phyloP scores from a whole-genome alignment of 108 stramenopile genomes.

The Nannochloropsis gaditana region DNA sequence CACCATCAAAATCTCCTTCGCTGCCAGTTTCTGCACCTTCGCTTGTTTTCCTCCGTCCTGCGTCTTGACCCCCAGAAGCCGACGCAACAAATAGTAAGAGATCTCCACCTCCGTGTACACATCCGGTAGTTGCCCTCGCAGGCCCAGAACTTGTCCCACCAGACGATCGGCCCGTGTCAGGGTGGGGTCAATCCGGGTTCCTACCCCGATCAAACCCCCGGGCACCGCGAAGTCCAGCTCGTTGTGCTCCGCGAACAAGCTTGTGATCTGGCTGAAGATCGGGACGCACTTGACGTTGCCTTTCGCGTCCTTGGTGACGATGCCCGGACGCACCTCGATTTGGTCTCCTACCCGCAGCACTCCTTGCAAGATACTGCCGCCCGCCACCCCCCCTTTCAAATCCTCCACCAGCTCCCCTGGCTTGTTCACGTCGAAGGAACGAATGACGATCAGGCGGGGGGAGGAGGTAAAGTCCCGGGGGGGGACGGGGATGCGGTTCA shows the following conservation, averaged over 20 bases:
- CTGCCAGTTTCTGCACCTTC: constrained; percentile 67
- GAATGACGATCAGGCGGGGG: constrained; percentile 96
- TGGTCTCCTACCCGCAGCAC: constrained; percentile 94
- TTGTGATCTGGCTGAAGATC: constrained; percentile 69
- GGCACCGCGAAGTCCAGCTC: constrained; percentile 97
- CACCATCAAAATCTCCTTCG: constrained; percentile 94
- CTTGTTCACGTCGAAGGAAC: constrained; percentile 99
- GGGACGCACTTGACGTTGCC: constrained; percentile 77
- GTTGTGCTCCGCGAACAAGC: constrained; percentile 90
- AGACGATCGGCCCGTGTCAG: constrained; percentile 96
- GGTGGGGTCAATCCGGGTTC: constrained; percentile 96
- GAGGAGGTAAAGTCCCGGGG: constrained; percentile 82
- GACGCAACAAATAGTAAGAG: constrained; percentile 87
- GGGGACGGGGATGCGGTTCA: constrained; percentile 89
- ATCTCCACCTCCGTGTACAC: constrained; percentile 98
- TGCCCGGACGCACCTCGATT: constrained; percentile 98
- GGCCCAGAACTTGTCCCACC: constrained; percentile 93
- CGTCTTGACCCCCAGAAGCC: constrained; percentile 96
- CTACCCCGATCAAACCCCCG: constrained; percentile 98
- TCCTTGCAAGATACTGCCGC: constrained; percentile 95
- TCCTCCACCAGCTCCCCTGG: constrained; percentile 93
- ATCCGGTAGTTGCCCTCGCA: constrained; percentile 88
- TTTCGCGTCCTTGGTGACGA: constrained; percentile 85
- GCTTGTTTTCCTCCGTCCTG: constrained; percentile 95
- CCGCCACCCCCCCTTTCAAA: constrained; percentile 94